Evolutionary conservation across 1,139 yeast genomes (phyloP).

Genomic region (Hemisphaericaspora xylanilytica): DNA sequence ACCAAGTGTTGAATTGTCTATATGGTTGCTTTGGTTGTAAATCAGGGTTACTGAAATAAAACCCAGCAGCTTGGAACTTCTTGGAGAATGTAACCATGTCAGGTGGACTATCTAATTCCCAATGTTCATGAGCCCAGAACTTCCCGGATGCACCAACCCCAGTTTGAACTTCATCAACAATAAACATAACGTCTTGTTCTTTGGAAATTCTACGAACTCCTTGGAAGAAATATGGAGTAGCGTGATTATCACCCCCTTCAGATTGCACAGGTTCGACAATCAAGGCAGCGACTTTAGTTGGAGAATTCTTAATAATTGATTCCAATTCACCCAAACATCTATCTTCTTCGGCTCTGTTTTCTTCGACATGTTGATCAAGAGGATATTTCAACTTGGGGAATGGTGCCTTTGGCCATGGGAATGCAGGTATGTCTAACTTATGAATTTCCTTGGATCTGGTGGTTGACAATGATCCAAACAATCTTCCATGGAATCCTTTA

Average conservation of each 20-base stretch:
- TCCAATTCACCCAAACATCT: constrained; percentile 60
- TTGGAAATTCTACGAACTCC: constrained; percentile 61
- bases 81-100: constrained; percentile 76
- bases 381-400: constrained; percentile 69
- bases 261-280: constrained; percentile 74
- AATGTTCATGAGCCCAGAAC: constrained; percentile 74
- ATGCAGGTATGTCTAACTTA: constrained; percentile 72
- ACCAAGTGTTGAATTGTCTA: constrained; percentile 83
- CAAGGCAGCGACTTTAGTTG: constrained; percentile 58
- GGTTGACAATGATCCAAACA: constrained; percentile 70
- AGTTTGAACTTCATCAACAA: constrained; percentile 73
- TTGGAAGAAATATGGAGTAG: constrained; percentile 59
- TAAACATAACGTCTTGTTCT: constrained; percentile 58
- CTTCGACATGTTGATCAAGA: constrained; percentile 48
- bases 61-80: constrained; percentile 79
- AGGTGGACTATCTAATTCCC: constrained; percentile 60
- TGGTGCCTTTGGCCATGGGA: constrained; percentile 76
- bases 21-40: constrained; percentile 63
- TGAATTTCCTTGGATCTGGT: constrained; percentile 76
- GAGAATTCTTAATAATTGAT: constrained; percentile 44
- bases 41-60: constrained; percentile 63
- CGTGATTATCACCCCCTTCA: constrained; percentile 78
- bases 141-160: constrained; percentile 75
- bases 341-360: constrained; percentile 59
- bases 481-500: constrained; percentile 72